A percentile compares a stretch with the other conserved stretches of the same genome.
Evolutionary conservation across 1,284 basidiomycete species (phyloP).

Genomic region (Ganoderma lingzhi): DNA sequence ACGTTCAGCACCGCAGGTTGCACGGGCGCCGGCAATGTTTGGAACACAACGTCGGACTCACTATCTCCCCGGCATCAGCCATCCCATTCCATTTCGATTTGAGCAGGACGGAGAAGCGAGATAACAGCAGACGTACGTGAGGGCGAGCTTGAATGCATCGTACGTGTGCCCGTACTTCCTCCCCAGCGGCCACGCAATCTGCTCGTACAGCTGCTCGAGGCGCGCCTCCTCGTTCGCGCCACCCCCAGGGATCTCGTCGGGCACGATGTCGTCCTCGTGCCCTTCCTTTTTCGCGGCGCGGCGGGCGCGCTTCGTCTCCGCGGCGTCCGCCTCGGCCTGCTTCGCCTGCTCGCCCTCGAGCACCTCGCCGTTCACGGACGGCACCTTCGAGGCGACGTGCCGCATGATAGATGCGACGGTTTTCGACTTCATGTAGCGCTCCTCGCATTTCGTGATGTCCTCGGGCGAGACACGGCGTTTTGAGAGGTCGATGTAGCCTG

Average conservation of each 20-base stretch:
- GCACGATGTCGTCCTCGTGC: conserved; percentile 47
- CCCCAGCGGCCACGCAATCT: conserved; percentile 93
- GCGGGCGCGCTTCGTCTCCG: conserved; percentile 52
- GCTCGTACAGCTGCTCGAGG: conserved; percentile 88
- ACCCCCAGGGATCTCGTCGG: conserved; percentile 45
- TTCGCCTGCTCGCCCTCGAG: conserved; percentile 57
- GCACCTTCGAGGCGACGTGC: conserved; percentile 91
- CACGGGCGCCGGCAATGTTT: conserved; percentile 72
- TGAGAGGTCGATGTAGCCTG: conserved; percentile 98
- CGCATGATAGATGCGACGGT: conserved; percentile 93
- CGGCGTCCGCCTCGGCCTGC: conserved; percentile 46
- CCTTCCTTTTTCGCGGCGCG: conserved; percentile 53
- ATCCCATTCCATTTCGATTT: background rate
- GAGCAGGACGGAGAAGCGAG: background rate
- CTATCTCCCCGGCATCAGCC: conserved; percentile 50
- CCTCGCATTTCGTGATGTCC: conserved; percentile 98
- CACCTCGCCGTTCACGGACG: conserved; percentile 50
- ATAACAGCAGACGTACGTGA: conserved; percentile 71
- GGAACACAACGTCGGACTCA: conserved; percentile 89
- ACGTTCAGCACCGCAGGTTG: conserved; percentile 68
- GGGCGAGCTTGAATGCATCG: conserved; percentile 96
- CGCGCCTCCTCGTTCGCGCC: conserved; percentile 75
- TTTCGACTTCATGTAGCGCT: conserved; percentile 98
- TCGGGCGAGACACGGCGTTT: conserved; percentile 99
- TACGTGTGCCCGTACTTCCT: conserved; percentile 95